Base-by-base conservation (phyloP, 305 asterid species). In the Fraxinus velutina region DNA sequence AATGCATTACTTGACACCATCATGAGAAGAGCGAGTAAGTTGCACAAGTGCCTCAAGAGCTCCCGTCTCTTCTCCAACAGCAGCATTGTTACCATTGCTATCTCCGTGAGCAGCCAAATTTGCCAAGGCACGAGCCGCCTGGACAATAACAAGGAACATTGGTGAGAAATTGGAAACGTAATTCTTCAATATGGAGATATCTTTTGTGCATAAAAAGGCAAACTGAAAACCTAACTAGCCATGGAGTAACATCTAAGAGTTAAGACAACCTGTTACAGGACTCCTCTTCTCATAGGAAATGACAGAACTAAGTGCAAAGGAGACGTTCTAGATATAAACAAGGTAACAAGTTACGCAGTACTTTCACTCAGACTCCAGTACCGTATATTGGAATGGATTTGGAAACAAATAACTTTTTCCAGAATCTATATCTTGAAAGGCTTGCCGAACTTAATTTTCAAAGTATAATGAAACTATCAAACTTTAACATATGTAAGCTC, bases 61-160 rank as follows among this genome's bases (percentile, higher is more conserved):
- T 88, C 98, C 98, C 3, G 86, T 88, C 89, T 94, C 98, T 87
- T 85, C 91, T 83, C 98, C 98, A 74, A 94, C 98, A 52, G 91
- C 89, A 75, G 98, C 89, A 90, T 94, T 93, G 85, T 94, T 93
- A 81, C 85, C 83, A 75, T 94, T 94, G 90, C 96, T 93, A 82
- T 94, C 98, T 80, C 98, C 98, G 84, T 94, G 98, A 83, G 98
- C 98, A 68, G 98, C 97, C 88, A 93, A 91, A 91, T 94, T 93
- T 50, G 98, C 98, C 85, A 94, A 88, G 22, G 98, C 97, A 27
- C 98, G 93, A 82, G 98, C 98, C 62, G 98, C 95, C 98, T 94
- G 90, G 50, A 85, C 33, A 84, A 80, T 50, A 68, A 36, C 81
- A 74, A 60, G 76, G 50, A 57, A 22, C 19, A 64, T 36, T 77